Percentiles rank a stretch among this genome's conserved stretches.
Evolutionary conservation across 176 grass and related monocot genomes (phyloP).

Genomic region (Coix lacrymajobi): DNA sequence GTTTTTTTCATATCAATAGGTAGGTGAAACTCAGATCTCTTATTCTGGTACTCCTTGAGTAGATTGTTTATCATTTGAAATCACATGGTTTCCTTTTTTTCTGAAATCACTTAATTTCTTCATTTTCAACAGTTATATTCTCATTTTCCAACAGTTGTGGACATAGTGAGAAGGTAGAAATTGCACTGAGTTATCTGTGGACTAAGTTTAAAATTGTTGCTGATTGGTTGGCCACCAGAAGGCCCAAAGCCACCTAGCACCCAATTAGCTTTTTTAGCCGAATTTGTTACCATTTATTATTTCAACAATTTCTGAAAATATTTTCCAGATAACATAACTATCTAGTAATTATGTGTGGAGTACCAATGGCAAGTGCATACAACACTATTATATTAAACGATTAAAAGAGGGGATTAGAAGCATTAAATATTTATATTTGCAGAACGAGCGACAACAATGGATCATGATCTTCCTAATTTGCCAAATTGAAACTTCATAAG

Average conservation of each 20-base stretch:
- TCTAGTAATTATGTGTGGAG: not conserved
- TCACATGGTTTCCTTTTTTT: not conserved
- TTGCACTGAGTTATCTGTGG: not conserved
- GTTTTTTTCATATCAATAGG: not conserved
- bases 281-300: not conserved
- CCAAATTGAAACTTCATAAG: not conserved
- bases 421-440: not conserved
- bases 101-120: not conserved
- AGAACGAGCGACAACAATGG: not conserved
- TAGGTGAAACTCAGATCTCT: not conserved
- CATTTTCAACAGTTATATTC: not conserved
- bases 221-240: not conserved
- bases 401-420: not conserved
- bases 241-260: not conserved
- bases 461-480: not conserved
- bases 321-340: not conserved
- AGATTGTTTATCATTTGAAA: not conserved
- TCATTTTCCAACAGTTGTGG: not conserved
- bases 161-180: not conserved
- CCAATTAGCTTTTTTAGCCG: not conserved
- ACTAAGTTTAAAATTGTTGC: not conserved
- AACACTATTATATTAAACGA: not conserved
- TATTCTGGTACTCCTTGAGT: slow-evolving; percentile 1
- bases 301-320: not conserved
- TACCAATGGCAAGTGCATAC: not conserved